Conservation (phyloP, 2,329 filamentous ascomycete genomes). For the Sclerotinia spermophila region DNA sequence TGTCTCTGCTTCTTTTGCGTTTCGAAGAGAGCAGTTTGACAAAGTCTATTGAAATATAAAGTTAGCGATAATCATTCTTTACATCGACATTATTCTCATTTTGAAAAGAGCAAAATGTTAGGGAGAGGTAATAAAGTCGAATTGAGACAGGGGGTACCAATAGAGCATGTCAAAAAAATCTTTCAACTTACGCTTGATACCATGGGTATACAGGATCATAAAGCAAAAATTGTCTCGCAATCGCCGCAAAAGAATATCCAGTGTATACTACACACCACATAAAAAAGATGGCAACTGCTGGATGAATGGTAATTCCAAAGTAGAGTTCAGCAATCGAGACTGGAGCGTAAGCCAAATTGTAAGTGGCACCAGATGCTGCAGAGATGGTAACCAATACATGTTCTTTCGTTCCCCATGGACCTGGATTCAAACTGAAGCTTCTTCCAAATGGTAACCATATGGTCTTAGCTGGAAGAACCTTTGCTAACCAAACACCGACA, state of each 20-base stretch:
- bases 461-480: constrained; percentile 44
- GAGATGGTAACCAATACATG: constrained; percentile 42
- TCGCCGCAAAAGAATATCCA: constrained; percentile 56
- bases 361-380: constrained; percentile 50
- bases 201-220: constrained; percentile 56
- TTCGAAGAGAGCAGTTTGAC: constrained; percentile 57
- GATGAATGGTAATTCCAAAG: constrained; percentile 50
- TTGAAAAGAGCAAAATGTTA: background rate
- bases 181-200: constrained; percentile 34
- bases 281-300: constrained; percentile 55
- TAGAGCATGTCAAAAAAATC: background rate
- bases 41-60: constrained; percentile 34
- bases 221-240: constrained; percentile 54
- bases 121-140: background rate
- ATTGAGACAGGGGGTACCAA: background rate
- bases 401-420: constrained; percentile 34
- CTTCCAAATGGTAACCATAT: constrained; percentile 42
- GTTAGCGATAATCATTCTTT: background rate
- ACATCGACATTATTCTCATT: background rate
- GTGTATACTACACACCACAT: constrained; percentile 57
- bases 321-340: constrained; percentile 56
- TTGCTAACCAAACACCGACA: constrained; percentile 44
- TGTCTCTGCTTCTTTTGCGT: constrained; percentile 52
- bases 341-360: constrained; percentile 49
- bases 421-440: constrained; percentile 40